Conservation (phyloP, 2,329 filamentous ascomycete species). For the Paraphoma chrysanthemicola region DNA sequence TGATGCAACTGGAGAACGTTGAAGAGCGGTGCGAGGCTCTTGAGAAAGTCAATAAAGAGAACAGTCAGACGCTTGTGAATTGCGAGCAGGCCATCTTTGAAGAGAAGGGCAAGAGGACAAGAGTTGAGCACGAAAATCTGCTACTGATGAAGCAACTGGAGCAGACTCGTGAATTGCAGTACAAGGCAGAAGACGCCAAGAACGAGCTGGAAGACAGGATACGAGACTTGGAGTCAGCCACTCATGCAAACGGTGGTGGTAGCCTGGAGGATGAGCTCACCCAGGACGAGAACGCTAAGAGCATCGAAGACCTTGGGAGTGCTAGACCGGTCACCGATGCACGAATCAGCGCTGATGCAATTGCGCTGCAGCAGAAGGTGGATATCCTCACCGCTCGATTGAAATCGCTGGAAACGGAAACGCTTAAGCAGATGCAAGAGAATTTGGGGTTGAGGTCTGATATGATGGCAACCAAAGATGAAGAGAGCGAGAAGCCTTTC, state of each 20-base stretch:
- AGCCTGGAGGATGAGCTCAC: conserved; percentile 52
- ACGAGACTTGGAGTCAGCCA: conserved; percentile 50
- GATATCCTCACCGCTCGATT: conserved; percentile 46
- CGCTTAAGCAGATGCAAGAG: conserved; percentile 52
- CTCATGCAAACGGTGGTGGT: conserved; percentile 31
- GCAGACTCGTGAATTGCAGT: conserved; percentile 55
- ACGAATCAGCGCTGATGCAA: conserved; percentile 39
- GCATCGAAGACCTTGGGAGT: conserved; percentile 28
- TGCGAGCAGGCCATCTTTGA: conserved; percentile 61
- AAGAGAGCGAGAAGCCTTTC: conserved; percentile 46
- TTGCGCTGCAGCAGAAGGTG: conserved; percentile 50
- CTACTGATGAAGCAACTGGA: conserved; percentile 56
- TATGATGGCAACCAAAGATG: conserved; percentile 44
- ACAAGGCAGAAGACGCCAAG: conserved; percentile 56
- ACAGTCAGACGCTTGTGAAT: conserved; percentile 57
- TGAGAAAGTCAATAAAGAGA: conserved; percentile 60
- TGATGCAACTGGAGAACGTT: conserved; percentile 54
- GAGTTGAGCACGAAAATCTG: conserved; percentile 57
- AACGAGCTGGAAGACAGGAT: conserved; percentile 56
- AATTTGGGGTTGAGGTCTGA: conserved; percentile 48
- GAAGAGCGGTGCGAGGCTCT: conserved; percentile 54
- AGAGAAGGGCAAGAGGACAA: conserved; percentile 55
- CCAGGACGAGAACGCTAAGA: conserved; percentile 36
- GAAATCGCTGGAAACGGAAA: conserved; percentile 48
- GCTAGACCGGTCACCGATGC: conserved; percentile 25